Evolutionary conservation across 2,329 filamentous ascomycete species (phyloP).

Genomic region (Hortaea werneckii): DNA sequence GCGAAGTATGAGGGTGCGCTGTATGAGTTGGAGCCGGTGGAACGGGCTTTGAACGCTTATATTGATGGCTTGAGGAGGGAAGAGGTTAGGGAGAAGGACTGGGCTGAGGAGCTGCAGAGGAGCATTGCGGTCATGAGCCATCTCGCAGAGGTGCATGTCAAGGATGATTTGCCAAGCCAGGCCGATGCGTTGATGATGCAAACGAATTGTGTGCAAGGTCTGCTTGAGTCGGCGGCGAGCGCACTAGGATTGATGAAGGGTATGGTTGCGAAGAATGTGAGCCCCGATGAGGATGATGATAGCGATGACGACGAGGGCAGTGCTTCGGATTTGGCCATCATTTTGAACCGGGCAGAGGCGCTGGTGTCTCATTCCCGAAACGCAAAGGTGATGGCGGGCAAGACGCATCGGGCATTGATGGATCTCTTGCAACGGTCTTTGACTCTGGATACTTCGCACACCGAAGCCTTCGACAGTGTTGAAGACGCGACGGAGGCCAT

Average conservation of each 20-base stretch:
- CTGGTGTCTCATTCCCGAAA: conserved; percentile 68
- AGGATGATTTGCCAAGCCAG: conserved; percentile 58
- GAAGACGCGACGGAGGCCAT: conserved; percentile 56
- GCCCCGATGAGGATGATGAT: conserved; percentile 27
- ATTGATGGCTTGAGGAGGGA: conserved; percentile 76
- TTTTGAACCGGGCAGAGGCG: conserved; percentile 59
- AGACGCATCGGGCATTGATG: conserved; percentile 64
- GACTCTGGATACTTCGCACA: conserved; percentile 58
- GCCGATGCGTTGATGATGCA: conserved; percentile 73
- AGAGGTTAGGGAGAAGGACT: conserved; percentile 75
- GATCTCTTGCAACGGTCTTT: conserved; percentile 69
- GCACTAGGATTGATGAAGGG: conserved; percentile 53
- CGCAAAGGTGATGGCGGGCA: conserved; percentile 72
- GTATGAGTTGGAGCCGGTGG: conserved; percentile 83
- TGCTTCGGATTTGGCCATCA: conserved; percentile 40
- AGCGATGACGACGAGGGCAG: conserved; percentile 57
- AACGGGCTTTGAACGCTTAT: conserved; percentile 78
- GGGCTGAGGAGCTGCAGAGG: conserved; percentile 66
- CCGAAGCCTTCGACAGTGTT: conserved; percentile 59
- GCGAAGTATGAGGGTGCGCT: conserved; percentile 66
- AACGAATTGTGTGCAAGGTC: conserved; percentile 64
- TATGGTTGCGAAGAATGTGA: conserved; percentile 58
- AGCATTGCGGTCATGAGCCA: conserved; percentile 83
- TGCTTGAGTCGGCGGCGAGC: conserved; percentile 67
- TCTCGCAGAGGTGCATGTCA: conserved; percentile 70